Conservation (phyloP, 2,329 filamentous ascomycete species). For the Chaetomiaceae sp. region DNA sequence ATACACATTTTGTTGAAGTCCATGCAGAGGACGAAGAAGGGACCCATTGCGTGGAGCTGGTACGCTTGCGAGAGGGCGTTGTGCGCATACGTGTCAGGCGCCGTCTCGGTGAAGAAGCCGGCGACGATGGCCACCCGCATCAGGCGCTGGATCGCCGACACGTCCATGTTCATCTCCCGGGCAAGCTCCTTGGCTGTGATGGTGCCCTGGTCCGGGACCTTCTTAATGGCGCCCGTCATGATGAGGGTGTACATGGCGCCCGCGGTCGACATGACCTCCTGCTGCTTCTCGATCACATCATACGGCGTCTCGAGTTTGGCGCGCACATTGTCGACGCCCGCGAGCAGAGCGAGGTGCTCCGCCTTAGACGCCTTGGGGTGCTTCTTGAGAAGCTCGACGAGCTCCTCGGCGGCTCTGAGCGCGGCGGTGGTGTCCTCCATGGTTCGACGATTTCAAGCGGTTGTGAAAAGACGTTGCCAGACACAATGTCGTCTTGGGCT, state of each 20-base stretch:
- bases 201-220: conserved; percentile 26
- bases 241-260: conserved; percentile 29
- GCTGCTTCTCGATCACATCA: conserved; percentile 26
- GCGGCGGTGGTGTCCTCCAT: conserved; percentile 19
- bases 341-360: conserved; percentile 19
- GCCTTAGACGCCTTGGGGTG: conserved; percentile 4
- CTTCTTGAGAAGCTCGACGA: conserved; percentile 29
- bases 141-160: conserved; percentile 30
- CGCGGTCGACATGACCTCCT: conserved; percentile 24
- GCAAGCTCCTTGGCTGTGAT: conserved; percentile 23
- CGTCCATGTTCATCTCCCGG: conserved; percentile 27
- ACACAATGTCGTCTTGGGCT: not conserved
- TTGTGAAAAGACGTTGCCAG: not conserved
- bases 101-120: conserved; percentile 30
- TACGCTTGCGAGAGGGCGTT: conserved; percentile 30
- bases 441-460: not conserved
- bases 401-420: conserved; percentile 26
- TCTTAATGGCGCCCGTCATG: conserved; percentile 26
- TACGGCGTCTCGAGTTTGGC: conserved; percentile 27
- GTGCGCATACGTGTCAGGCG: conserved; percentile 30
- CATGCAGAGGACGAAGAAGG: conserved; percentile 31
- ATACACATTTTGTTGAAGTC: conserved; percentile 30
- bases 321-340: conserved; percentile 26
- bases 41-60: conserved; percentile 28
- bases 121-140: conserved; percentile 31